Conservation (phyloP, 176 grass and related monocot genomes). For the Saccharum spontaneum region DNA sequence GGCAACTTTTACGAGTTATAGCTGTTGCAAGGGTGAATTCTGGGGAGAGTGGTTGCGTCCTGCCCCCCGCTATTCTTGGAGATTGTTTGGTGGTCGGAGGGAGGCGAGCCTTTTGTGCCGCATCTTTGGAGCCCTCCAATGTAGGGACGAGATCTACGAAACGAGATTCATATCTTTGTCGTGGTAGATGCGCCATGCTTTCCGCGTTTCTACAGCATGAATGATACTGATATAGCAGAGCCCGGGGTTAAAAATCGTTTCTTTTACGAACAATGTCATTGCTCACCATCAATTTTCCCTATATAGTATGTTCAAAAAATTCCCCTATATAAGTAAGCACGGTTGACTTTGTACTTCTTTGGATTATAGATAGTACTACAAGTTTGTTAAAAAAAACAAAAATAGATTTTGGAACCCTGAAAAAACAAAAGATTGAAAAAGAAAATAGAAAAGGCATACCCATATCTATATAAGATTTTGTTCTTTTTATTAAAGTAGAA, state of each 20-base stretch:
- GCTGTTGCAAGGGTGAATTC: conserved; percentile 4
- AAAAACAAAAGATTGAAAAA: too few species aligned
- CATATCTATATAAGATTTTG: too few species aligned
- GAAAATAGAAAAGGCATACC: too few species aligned
- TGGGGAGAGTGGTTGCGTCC: not conserved
- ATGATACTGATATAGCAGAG: not conserved
- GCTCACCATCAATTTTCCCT: not conserved
- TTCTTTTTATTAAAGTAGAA: too few species aligned
- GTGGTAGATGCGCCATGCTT: not conserved
- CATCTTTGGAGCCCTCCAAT: conserved; percentile 18
- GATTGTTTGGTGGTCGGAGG: conserved; percentile 37
- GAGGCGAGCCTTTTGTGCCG: conserved; percentile 21
- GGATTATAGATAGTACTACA: not conserved
- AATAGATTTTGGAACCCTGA: too few species aligned
- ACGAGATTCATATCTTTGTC: conserved; percentile 17
- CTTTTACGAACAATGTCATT: not conserved
- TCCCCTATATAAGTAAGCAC: not conserved
- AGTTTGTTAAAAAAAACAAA: not conserved
- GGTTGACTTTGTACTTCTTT: not conserved
- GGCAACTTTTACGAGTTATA: conserved; percentile 35
- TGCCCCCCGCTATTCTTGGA: conserved; percentile 37
- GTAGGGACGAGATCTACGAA: conserved; percentile 7
- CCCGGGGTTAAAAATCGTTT: not conserved
- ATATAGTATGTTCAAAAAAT: too few species aligned
- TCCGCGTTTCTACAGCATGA: not conserved